Evolutionary conservation across 176 grass and related monocot species (phyloP), one percentile per base, ranked within the genome.

Genomic region (Aegilops sharonensis): DNA sequence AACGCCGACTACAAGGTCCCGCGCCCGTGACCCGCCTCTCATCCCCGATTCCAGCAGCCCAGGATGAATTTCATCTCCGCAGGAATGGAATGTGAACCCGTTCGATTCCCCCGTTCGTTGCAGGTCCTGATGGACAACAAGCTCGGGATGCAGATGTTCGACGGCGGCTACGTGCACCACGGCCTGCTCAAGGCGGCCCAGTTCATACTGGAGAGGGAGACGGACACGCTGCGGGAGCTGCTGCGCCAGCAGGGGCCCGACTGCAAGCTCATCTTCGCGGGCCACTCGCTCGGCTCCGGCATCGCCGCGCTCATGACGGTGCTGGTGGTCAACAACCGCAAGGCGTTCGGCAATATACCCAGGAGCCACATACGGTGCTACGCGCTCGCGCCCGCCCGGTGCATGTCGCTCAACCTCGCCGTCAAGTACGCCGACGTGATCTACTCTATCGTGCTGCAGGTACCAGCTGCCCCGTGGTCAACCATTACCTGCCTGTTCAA

Each of bases 341-440:
- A 80, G 57, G 63, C 87, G 84, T 90, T 99, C 61, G 92, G 84
- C 64, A 80, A 81, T 72, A 94, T 94, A 18, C 89, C 86, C 36
- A 88, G 94, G 85, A 91, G 72, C 84, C 86, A 87, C 17, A 29
- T 99, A 8, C 85, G 78, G 30, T 97, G 94, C 82, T 99, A 99
- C 72, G 90, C 90, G 15, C 18, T 99, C 21, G 97, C 97, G 31
- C 97, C 97, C 1, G 94, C 97, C 7, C 77, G 97, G 8, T 99
- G 97, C 68, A 93, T 99, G 97, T 99, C 97, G 18, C 94, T 99
- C 77, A 99, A 99, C 76, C 97, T 99, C 77, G 92, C 97, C 40
- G 97, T 99, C 82, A 99, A 96, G 90, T 99, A 99, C 83, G 97
- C 97, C 0, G 94, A 94, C 85, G 97, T 96, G 71, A 94, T 99